A percentile compares a stretch with the other conserved stretches of the same genome.
Evolutionary conservation across 768 basidiomycete species (phyloP).

Genomic region (Hysterangium stoloniferum): DNA sequence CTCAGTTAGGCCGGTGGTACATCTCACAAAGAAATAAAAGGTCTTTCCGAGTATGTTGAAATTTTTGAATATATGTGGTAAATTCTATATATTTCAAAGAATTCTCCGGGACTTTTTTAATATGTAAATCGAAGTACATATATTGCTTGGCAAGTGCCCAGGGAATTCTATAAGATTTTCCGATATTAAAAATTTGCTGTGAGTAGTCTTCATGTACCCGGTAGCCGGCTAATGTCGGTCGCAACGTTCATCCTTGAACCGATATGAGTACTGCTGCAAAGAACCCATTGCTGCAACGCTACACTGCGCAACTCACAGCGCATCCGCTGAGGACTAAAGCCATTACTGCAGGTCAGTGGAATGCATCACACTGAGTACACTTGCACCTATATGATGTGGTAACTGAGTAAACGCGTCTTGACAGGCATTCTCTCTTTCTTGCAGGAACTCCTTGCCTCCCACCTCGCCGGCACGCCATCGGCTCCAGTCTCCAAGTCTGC

Average conservation of each 20-base stretch:
- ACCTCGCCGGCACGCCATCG: slow-evolving; percentile 54
- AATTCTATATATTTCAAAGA: too few species aligned
- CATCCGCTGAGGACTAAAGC: slow-evolving; percentile 79
- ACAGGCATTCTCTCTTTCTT: slow-evolving; percentile 37
- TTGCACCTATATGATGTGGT: not conserved
- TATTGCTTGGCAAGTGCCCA: too few species aligned
- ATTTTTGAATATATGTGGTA: too few species aligned
- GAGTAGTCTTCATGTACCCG: not conserved
- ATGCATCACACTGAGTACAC: not conserved
- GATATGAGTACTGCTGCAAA: slow-evolving; percentile 1
- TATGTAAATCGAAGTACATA: too few species aligned
- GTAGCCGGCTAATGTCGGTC: too few species aligned
- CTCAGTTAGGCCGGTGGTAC: too few species aligned
- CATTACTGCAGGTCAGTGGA: slow-evolving; percentile 53
- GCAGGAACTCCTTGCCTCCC: slow-evolving; percentile 76
- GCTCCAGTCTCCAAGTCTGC: slow-evolving; percentile 45
- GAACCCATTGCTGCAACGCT: slow-evolving; percentile 42
- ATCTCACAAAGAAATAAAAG: too few species aligned
- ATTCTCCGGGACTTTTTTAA: too few species aligned
- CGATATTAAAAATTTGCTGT: not conserved
- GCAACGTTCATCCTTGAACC: too few species aligned
- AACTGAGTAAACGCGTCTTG: not conserved
- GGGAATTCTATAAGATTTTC: not conserved
- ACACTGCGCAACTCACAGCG: slow-evolving; percentile 56
- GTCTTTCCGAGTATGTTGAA: too few species aligned